phyloP scores from a whole-genome alignment of 805 yeast genomes.

The Tetrapisispora arboricola region DNA sequence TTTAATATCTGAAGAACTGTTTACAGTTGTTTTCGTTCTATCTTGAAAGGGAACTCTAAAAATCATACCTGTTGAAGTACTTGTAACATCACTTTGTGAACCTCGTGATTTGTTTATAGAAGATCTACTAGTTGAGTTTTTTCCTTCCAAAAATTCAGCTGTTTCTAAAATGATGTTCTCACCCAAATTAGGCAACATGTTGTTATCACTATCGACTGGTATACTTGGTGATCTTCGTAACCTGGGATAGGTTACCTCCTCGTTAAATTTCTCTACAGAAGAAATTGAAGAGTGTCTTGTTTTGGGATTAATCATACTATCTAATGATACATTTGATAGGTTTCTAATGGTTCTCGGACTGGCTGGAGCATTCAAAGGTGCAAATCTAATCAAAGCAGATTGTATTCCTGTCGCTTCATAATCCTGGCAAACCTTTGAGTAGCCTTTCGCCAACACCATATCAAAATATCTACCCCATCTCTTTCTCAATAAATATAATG shows the following conservation, averaged over 20 bases:
- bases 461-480: conserved; percentile 74
- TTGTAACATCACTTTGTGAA: conserved; percentile 10
- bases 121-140: background rate
- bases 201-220: background rate
- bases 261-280: background rate
- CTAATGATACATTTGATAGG: conserved; percentile 9
- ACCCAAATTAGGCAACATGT: background rate
- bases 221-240: background rate
- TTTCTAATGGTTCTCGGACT: conserved; percentile 2
- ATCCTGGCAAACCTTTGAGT: conserved; percentile 41
- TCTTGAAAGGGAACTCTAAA: conserved; percentile 70
- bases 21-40: background rate
- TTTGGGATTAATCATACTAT: conserved; percentile 6
- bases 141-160: background rate
- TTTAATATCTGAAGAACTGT: background rate
- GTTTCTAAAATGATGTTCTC: background rate
- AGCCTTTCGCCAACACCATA: conserved; percentile 49
- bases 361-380: conserved; percentile 10
- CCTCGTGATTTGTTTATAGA: background rate
- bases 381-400: conserved; percentile 10
- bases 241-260: background rate
- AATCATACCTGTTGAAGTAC: conserved; percentile 29
- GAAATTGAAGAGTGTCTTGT: conserved; percentile 4
- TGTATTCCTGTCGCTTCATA: conserved; percentile 17
- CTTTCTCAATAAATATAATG: conserved; percentile 49